These are phyloP conservation scores for Asterionellopsis glacialis DNA, from an alignment of 108 stramenopile species.

Conservation along the genomic window DNA sequence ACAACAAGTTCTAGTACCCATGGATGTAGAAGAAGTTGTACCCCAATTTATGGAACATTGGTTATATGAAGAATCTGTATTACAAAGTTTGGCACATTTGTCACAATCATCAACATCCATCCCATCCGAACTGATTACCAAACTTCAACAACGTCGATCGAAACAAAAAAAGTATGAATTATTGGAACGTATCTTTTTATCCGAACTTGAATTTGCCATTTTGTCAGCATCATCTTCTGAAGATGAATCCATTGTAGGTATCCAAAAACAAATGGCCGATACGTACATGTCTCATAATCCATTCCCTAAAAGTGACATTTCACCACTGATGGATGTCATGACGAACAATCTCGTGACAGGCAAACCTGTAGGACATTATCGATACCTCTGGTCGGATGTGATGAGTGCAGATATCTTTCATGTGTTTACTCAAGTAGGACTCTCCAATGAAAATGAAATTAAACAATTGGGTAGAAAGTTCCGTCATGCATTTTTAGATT, in stretches of 20 bases:
- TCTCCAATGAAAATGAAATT: neutral
- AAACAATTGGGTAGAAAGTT: neutral
- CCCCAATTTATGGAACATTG: conserved; percentile 15
- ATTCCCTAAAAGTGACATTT: neutral
- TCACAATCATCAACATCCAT: conserved; percentile 1
- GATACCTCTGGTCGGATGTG: conserved; percentile 4
- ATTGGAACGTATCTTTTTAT: conserved; percentile 5
- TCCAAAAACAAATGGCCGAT: conserved; percentile 5
- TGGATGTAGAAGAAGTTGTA: conserved; percentile 5
- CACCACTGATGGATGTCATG: conserved; percentile 3
- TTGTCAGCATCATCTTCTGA: neutral
- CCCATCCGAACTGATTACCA: neutral
- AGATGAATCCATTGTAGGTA: conserved; percentile 5
- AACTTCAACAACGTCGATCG: neutral
- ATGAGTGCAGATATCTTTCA: conserved; percentile 11
- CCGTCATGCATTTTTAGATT: too few relatives aligned
- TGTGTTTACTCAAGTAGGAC: neutral
- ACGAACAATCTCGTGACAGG: neutral
- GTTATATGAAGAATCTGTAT: conserved; percentile 1
- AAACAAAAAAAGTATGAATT: neutral
- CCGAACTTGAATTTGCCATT: conserved; percentile 7
- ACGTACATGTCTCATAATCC: neutral
- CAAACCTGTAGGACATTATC: conserved; percentile 1
- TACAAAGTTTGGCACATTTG: conserved; percentile 2
- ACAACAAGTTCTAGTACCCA: neutral